Evolutionary conservation across 1,284 basidiomycete genomes (phyloP), one percentile per base, ranked within the genome.

Genomic region (Coniferiporia sulphurascens): DNA sequence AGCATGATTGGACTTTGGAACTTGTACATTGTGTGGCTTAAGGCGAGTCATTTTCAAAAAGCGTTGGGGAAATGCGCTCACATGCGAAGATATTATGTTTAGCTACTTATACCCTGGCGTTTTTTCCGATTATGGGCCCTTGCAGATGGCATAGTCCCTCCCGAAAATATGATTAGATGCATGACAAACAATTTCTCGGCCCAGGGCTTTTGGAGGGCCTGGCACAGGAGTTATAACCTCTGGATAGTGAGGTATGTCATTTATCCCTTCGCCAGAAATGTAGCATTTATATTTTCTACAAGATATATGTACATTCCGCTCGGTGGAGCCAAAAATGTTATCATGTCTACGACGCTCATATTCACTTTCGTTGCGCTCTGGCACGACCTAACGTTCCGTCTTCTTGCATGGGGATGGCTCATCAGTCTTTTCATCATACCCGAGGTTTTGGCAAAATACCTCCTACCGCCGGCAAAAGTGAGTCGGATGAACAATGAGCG

Each of bases 291-390:
- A 44, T 53, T 52, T n/a, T 48, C 27, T 35, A 58, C 41, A 59
- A 93, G 93, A 58, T 98, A 98, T 71, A 93, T 99, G 65, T 98
- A 99, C 74, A 79, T 99, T 34, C 96, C 96, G 0, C 77, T 98
- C 7, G 96, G 96, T 7, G 96, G 95, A 0, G 75, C 83, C 22
- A 79, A 82, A 51, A 84, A 85, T 63, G 73, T 83, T 2, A 69
- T 89, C 0, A 63, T 89, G 17, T 86, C 95, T 19, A 93, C 85
- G 0, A 65, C 89, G 5, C 74, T 97, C 17, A 86, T 98, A 34
- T 99, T 99, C 76, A 91, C 95, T 0, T 99, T 99, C 70, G 96
- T 98, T n/a, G 97, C 97, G 0, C 76, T 99, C 13, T 99, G 97
- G 97, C 96, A 99, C 69, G 96, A 98, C 70, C 78, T 99, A 0